Evolutionary conservation across 2,329 filamentous ascomycete genomes (phyloP).

Genomic region (Claviceps maximensis): DNA sequence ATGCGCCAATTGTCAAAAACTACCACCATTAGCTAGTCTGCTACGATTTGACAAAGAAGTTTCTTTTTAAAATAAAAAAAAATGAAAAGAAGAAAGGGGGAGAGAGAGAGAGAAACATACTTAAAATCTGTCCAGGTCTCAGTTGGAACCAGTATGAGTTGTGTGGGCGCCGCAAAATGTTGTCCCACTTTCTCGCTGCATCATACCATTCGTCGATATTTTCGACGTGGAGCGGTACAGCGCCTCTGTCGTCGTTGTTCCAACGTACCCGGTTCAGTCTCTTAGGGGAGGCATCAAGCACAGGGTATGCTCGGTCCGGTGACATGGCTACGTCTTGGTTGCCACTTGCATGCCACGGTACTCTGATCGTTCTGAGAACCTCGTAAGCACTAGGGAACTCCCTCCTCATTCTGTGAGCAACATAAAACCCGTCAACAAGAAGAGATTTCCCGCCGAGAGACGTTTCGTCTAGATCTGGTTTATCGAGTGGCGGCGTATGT

Average conservation of each 20-base stretch:
- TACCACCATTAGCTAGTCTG: conserved; percentile 16
- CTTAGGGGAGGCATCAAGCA: conserved; percentile 47
- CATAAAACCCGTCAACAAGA: conserved; percentile 76
- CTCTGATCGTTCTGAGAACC: conserved; percentile 38
- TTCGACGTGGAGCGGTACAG: conserved; percentile 39
- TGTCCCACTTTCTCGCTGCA: conserved; percentile 63
- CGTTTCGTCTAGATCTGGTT: conserved; percentile 17
- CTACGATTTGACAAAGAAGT: no score
- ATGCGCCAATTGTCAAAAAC: conserved; percentile 97
- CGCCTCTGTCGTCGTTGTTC: conserved; percentile 84
- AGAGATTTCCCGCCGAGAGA: conserved; percentile 58
- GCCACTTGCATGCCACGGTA: conserved; percentile 79
- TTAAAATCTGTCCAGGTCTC: conserved; percentile 60
- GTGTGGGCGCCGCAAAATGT: conserved; percentile 49
- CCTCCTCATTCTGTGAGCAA: conserved; percentile 44
- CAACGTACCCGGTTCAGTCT: conserved; percentile 56
- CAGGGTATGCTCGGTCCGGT: conserved; percentile 56
- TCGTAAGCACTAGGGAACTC: conserved; percentile 44
- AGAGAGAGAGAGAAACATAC: conserved; percentile 31
- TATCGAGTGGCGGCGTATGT: conserved; percentile 34
- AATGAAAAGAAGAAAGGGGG: no score
- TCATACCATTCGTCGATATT: conserved; percentile 57
- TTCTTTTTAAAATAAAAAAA: no score
- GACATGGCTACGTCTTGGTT: conserved; percentile 73
- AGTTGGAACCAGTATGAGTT: conserved; percentile 73